Evolutionary conservation across 805 yeast genomes (phyloP), one percentile per base, ranked within the genome.

Genomic region (Priceomyces haplophilus): DNA sequence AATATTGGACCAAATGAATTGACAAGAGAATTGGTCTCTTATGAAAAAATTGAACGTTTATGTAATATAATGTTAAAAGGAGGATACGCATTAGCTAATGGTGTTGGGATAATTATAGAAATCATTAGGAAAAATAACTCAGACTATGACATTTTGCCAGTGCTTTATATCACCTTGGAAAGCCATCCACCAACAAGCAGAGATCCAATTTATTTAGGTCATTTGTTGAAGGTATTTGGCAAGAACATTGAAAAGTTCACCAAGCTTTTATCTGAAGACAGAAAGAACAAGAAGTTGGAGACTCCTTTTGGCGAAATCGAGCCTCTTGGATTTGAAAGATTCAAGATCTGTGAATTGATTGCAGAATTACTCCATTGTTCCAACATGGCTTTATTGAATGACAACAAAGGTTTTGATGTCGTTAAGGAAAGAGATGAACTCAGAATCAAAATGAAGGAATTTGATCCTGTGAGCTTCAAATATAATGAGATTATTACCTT

Each of bases 121-220:
- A 69, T 71, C 38, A 71, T 71, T 44, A 53, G 76, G 16, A 71
- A 71, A 42, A 71, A 71, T 48, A 71, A 71, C 47, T 67, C 73
- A 15, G 76, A 71, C 49, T 71, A 71, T 47, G 76, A 71, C 49
- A 62, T 69, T 41, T 61, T 71, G 37, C 75, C 75, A 1, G 71
- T 71, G 33, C 58, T 71, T 38, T 69, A 71, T 52, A 69, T 69
- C 41, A 69, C 74, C 1, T 58, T 71, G 34, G 75, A 69, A 41
- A 62, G 70, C 43, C 75, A 71, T 44, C 75, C 75, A 7, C 76
- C 76, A 12, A 69, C 73, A 4, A 73, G 75, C 8, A 61, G 76
- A 46, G 76, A 71, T 49, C 74, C 76, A 1, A 71, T 71, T 37
- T 71, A 69, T 50, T 58, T 71, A 45, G 76, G 76, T 4, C 72